Evolutionary conservation across 2,329 filamentous ascomycete genomes (phyloP).

Genomic region (Venturia nashicola): DNA sequence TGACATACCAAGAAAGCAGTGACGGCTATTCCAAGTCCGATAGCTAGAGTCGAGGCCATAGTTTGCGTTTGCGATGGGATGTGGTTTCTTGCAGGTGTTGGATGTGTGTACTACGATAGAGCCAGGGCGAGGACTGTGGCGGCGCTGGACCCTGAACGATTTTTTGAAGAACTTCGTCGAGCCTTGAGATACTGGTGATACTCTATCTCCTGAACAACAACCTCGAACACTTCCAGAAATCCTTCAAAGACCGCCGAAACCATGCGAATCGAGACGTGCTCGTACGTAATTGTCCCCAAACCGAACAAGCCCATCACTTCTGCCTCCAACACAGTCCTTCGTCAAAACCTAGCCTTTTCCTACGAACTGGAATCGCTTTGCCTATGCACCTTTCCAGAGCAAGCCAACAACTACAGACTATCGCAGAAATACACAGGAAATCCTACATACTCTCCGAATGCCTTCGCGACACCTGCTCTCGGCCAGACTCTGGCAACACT

Average conservation of each 20-base stretch:
- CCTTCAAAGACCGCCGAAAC: background rate
- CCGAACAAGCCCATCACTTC: background rate
- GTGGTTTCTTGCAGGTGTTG: background rate
- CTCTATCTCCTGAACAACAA: background rate
- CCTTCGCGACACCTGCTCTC: background rate
- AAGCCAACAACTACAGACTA: background rate
- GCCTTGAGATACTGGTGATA: background rate
- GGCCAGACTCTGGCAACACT: background rate
- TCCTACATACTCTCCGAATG: background rate
- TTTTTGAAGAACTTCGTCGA: background rate
- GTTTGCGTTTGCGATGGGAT: background rate
- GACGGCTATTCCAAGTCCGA: constrained; percentile 49
- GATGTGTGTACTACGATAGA: background rate
- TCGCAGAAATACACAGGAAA: background rate
- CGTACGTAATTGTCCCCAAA: background rate
- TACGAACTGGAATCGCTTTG: background rate
- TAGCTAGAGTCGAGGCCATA: constrained; percentile 48
- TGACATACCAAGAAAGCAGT: constrained; percentile 51
- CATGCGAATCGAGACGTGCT: background rate
- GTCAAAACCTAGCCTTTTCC: background rate
- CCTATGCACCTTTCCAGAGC: background rate
- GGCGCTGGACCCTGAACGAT: no score
- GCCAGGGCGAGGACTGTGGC: no score
- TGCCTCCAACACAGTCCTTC: background rate
- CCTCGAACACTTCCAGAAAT: background rate